Evolutionary conservation across 1,284 basidiomycete genomes (phyloP), one percentile per base, ranked within the genome.

Genomic region (Ustilago loliicola): DNA sequence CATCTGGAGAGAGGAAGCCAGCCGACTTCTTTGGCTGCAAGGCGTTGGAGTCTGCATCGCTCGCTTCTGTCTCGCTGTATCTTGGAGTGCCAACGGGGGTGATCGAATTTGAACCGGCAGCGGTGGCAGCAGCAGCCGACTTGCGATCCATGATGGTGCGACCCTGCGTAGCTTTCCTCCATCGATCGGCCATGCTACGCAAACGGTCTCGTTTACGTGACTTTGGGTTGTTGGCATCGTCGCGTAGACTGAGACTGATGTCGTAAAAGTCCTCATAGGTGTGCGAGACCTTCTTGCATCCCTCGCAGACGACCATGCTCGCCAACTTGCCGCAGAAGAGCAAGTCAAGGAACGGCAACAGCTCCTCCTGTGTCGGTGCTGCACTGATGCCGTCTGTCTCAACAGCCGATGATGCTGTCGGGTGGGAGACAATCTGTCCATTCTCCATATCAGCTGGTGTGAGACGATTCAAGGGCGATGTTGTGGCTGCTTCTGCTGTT

Each of bases 251-350:
- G 51, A 98, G 89, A 56, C 93, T 94, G 79, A 98, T 91, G 87
- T 97, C 95, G 85, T 93, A 92, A 86, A 98, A 98, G 83, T 95
- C 94, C 87, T 96, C 94, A 83, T 93, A 93, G 13, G 94, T 96
- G 79, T 94, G 92, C 4, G 94, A 96, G 60, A 96, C 90, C 61
- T 88, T 88, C 86, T 95, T 95, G 90, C 95, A 98, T 64, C 92
- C 91, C 83, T 95, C 94, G 87, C 95, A 98, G 4, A 98, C 93
- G 55, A 98, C 92, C 81, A 96, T 92, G 87, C 92, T 93, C 3
- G 94, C 92, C 48, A 97, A 89, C 76, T 91, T 90, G 6, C 95
- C 95, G 59, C 93, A 93, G 82, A 97, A 98, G 61, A 97, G 89
- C 88, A 93, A 92, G 86, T 96, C 94, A 10, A 93, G 90, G 77